These are phyloP conservation scores for Lachnellula willkommii DNA, from an alignment of 2,329 filamentous ascomycete genomes.

Conservation along the genomic window DNA sequence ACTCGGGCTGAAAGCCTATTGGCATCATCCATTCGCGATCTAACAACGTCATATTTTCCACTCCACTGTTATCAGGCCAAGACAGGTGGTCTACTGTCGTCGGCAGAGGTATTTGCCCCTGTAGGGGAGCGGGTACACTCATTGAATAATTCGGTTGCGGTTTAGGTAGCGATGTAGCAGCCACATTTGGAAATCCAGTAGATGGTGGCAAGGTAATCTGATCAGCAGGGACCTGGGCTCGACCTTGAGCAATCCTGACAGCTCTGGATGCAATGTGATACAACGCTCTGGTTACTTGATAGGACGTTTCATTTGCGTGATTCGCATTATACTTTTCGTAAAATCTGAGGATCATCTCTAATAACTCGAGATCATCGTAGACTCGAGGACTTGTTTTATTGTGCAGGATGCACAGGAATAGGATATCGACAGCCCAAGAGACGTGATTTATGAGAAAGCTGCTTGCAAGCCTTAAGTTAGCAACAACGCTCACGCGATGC, in stretches of 20 bases:
- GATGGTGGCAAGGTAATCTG: neutral
- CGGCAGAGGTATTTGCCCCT: neutral
- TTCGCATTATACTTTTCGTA: slow-evolving; percentile 12
- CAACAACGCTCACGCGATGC: neutral
- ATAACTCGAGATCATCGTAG: slow-evolving; percentile 9
- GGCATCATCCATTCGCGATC: slow-evolving; percentile 15
- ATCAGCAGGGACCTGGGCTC: neutral
- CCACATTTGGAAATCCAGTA: neutral
- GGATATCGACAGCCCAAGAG: slow-evolving; percentile 16
- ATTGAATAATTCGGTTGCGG: neutral
- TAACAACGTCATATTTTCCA: slow-evolving; percentile 2
- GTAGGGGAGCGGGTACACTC: neutral
- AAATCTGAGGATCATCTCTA: slow-evolving; percentile 7
- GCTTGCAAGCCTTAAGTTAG: slow-evolving; percentile 2
- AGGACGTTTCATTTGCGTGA: neutral
- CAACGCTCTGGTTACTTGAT: slow-evolving; percentile 9
- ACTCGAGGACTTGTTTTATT: slow-evolving; percentile 11
- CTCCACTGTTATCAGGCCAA: neutral
- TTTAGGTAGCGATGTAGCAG: neutral
- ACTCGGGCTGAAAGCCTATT: slow-evolving; percentile 10
- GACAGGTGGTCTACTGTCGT: neutral
- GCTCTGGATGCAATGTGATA: slow-evolving; percentile 11
- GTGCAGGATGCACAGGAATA: slow-evolving; percentile 16
- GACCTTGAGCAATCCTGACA: slow-evolving; percentile 5
- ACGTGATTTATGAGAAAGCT: slow-evolving; percentile 14